Evolutionary conservation across 345 rosid species (phyloP), one percentile per base, ranked within the genome.

Genomic region (Lepidium sativum): DNA sequence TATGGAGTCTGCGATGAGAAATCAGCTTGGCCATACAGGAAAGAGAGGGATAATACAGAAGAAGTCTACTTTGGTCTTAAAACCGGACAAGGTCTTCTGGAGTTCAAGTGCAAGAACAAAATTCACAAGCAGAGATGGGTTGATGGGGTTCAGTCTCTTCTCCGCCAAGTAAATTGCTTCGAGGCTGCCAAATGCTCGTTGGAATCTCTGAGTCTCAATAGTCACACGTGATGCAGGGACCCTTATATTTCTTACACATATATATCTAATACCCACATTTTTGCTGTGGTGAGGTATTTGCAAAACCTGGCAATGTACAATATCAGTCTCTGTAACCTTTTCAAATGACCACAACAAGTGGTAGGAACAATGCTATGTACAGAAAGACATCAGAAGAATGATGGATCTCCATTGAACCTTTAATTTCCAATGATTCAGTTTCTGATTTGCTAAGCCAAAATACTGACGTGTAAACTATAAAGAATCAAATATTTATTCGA

Each of bases 51-150:
- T 29, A 79, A 75, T 6, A 59, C 83, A 4, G 97, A 86, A 57
- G 96, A 89, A 68, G 78, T 86, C 42, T 82, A 83, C 72, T 89
- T 94, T 12, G 99, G 98, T 41, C 80, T 89, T 18, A 94, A 87
- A 75, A 94, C 99, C 0, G 97, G 84, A 18, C 87, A 94, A 44
- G 97, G 99, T n/a, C 91, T 94, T 31, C 52, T 89, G 12, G 99
- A 94, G 71, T 94, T 94, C 77, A 87, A 87, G 73, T 94, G 99
- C 83, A 80, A 82, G 78, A 80, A 58, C 83, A 84, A 86, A 78
- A 54, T 77, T 42, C 87, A 90, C 21, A 94, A 86, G 85, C 97
- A 94, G 73, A 86, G 67, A 75, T 94, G 99, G 99, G 89, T 88
- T 8, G 95, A 81, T 13, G 85, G 82, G 56, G 83, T 83, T 60